These are phyloP conservation scores for Suhomyces xylopsoci DNA, from an alignment of 805 yeast genomes.

Conservation along the genomic window DNA sequence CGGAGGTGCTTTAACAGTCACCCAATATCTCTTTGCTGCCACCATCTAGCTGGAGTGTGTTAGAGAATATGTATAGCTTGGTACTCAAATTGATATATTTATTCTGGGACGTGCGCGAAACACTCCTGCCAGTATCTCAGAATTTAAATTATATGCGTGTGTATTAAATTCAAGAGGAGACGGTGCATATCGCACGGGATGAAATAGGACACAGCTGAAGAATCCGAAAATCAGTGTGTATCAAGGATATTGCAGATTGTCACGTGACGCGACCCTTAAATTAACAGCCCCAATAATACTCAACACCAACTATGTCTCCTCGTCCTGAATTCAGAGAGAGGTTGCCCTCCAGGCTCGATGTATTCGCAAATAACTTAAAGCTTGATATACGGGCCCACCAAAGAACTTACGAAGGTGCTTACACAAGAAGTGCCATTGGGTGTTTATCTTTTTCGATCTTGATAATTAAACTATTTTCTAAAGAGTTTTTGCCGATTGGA, in stretches of 20 bases:
- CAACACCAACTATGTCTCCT: not conserved
- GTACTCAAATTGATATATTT: not conserved
- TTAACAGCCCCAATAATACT: not conserved
- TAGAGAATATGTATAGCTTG: not conserved
- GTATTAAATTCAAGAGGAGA: not conserved
- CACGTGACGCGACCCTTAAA: not conserved
- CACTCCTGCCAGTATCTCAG: not conserved
- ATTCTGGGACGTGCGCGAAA: not conserved
- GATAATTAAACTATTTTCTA: constrained; percentile 60
- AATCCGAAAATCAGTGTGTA: not conserved
- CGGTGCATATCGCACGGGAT: not conserved
- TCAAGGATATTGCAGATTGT: not conserved
- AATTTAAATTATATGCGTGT: not conserved
- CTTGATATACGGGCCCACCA: constrained; percentile 67
- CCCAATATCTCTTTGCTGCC: constrained; percentile 32
- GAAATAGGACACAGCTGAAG: not conserved
- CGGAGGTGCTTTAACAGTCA: constrained; percentile 30
- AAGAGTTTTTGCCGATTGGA: constrained; percentile 65
- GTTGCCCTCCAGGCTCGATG: constrained; percentile 31
- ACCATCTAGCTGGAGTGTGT: constrained; percentile 22
- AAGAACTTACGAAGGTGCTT: constrained; percentile 83
- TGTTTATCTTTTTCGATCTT: constrained; percentile 63
- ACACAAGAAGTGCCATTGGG: constrained; percentile 68
- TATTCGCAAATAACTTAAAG: constrained; percentile 38
- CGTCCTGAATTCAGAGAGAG: constrained; percentile 15